phyloP scores from a whole-genome alignment of 441 rosid species.

The Populus hybrid region DNA sequence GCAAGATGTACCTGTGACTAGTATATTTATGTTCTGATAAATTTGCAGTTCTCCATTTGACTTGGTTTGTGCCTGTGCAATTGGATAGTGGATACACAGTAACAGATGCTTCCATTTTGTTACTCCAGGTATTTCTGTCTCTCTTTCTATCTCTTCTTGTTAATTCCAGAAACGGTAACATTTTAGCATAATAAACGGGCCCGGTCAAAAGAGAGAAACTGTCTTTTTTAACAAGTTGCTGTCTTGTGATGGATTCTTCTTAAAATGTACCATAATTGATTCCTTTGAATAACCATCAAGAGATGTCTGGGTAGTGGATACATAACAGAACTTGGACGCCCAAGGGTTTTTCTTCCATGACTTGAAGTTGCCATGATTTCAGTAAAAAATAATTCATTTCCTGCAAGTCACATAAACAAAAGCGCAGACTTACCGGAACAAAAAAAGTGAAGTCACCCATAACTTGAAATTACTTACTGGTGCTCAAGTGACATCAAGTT shows the following conservation, averaged over 20 bases:
- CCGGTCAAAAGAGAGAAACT: background rate
- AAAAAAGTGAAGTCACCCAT: background rate
- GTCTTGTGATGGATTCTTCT: background rate
- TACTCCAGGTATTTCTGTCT: conserved; percentile 15
- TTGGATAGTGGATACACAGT: background rate
- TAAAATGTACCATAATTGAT: background rate
- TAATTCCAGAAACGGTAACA: background rate
- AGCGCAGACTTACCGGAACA: too few species aligned
- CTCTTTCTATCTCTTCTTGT: background rate
- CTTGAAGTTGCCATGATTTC: background rate
- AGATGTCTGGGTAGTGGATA: background rate
- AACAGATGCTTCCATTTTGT: conserved; percentile 7
- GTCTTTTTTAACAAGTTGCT: background rate
- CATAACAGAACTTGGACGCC: background rate
- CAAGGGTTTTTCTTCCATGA: background rate
- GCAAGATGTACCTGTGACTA: background rate
- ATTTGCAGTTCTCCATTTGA: conserved; percentile 5
- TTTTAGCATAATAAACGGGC: background rate
- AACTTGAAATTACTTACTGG: background rate
- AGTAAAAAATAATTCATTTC: background rate
- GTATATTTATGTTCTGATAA: background rate
- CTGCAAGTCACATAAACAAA: background rate
- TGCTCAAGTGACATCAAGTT: background rate
- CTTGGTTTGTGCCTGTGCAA: conserved; percentile 1
- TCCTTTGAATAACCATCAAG: background rate